Base-by-base conservation (phyloP, 176 grass and related monocot genomes). In the Oryza officinalis region DNA sequence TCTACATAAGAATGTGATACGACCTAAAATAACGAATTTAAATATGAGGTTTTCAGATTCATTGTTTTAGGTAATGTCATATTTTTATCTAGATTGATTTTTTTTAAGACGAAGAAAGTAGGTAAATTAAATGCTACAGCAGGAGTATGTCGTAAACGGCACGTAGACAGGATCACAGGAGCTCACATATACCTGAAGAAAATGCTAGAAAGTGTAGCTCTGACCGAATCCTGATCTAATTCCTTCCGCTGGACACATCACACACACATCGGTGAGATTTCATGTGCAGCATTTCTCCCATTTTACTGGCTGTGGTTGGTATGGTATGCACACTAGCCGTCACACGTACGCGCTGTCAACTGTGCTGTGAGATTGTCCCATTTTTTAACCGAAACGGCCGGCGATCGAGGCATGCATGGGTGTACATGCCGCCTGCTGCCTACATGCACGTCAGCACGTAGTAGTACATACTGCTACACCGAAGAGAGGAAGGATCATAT, bases 221-320 rank as follows among this genome's bases (percentile, higher is more conserved):
- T 17, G 17, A 18, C 17, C 17, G 5, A n/a, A 60, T 60, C n/a
- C 54, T 60, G 54, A 60, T 60, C n/a, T 3, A 22, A 54, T 54
- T 54, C 50, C 22, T 23, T 60, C 22, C 18, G 8, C 26, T 15
- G 6, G 25, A 6, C 33, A 12, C 6, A 38, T 35, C 37, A 38
- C 23, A 38, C 43, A 31, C 46, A 8, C n/a, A 61, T 28, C 25
- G 20, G 30, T 20, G 81, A 79, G 44, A 84, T 88, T 84, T 74
- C 86, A 84, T 79, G 86, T 35, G 80, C 52, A n/a, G 20, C 47
- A 11, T 50, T 2, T 50, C 47, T 50, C 47, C 14, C 47, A 11
- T 17, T 17, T 17, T 15, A 15, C 47, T 50, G 3, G 47, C 11
- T 6, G 13, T 50, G 13, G 45, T 17, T 17, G 4, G 47, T 50